Percentiles rank a stretch among this genome's conserved stretches.
Evolutionary conservation across 2,329 filamentous ascomycete genomes (phyloP).

Genomic region (Cordyceps cateniannulata): DNA sequence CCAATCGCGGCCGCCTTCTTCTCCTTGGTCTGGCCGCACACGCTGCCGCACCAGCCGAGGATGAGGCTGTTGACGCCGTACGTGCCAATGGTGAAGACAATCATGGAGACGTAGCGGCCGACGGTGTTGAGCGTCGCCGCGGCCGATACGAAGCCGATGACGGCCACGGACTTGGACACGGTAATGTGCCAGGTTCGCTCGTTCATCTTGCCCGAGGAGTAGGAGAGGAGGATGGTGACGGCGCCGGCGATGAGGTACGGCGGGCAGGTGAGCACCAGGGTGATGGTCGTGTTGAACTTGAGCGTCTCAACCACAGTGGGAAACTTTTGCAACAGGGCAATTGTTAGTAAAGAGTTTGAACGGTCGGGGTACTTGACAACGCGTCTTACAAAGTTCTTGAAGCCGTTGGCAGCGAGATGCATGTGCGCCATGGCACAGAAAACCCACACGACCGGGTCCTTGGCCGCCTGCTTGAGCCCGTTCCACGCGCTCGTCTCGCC

Average conservation of each 20-base stretch:
- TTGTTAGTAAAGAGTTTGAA: not conserved
- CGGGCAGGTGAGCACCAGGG: slow-evolving; percentile 39
- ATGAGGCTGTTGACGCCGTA: slow-evolving; percentile 32
- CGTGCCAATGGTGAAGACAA: slow-evolving; percentile 27
- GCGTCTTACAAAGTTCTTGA: slow-evolving; percentile 34
- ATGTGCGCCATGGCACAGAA: slow-evolving; percentile 44
- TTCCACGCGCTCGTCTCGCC: slow-evolving; percentile 18
- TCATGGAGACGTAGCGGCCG: slow-evolving; percentile 24
- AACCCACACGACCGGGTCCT: slow-evolving; percentile 38
- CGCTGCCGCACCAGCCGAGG: slow-evolving; percentile 31
- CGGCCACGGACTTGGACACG: slow-evolving; percentile 30
- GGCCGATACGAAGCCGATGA: slow-evolving; percentile 31
- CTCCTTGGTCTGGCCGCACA: slow-evolving; percentile 35
- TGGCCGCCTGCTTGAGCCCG: slow-evolving; percentile 28
- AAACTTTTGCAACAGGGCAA: slow-evolving; percentile 16
- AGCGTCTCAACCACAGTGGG: slow-evolving; percentile 40
- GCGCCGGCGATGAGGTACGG: slow-evolving; percentile 26
- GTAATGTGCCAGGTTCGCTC: slow-evolving; percentile 39
- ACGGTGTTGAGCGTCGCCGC: slow-evolving; percentile 20
- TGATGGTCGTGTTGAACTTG: slow-evolving; percentile 39
- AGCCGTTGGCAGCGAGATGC: slow-evolving; percentile 40
- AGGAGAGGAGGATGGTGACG: slow-evolving; percentile 20
- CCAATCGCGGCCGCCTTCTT: slow-evolving; percentile 37
- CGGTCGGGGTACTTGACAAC: no score
- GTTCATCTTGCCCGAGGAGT: slow-evolving; percentile 33